phyloP scores from a whole-genome alignment of 2,329 filamentous ascomycete genomes.

The Paracorniculantispora psalliotae region DNA sequence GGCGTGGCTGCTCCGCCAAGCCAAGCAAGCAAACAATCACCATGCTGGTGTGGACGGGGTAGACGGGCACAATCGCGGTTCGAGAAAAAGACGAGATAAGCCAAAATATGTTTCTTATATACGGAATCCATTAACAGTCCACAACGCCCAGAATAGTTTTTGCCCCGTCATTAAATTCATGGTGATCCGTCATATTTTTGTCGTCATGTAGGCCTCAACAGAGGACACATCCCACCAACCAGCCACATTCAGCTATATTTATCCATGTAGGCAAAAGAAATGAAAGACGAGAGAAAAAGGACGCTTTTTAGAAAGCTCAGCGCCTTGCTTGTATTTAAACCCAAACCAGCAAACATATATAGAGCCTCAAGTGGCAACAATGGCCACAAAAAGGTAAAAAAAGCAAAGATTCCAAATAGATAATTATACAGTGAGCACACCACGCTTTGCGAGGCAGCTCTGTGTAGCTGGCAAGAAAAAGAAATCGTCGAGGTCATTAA shows the following conservation, averaged over 20 bases:
- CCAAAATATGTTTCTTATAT: neutral
- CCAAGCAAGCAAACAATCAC: too few relatives aligned
- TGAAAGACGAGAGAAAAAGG: neutral
- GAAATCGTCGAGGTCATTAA: slow-evolving; percentile 4
- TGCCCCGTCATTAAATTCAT: slow-evolving; percentile 1
- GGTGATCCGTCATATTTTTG: slow-evolving; percentile 2
- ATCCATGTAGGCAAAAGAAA: slow-evolving; percentile 1
- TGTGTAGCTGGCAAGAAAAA: neutral
- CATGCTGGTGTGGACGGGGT: too few relatives aligned
- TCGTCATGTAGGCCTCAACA: neutral
- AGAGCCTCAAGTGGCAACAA: neutral
- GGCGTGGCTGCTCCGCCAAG: too few relatives aligned
- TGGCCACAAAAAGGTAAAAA: neutral
- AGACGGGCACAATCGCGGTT: too few relatives aligned
- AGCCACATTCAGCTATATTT: slow-evolving; percentile 7
- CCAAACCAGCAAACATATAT: neutral
- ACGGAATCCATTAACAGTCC: neutral
- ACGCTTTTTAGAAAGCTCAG: neutral
- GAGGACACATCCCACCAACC: neutral
- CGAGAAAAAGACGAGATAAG: too few relatives aligned
- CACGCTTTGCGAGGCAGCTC: neutral
- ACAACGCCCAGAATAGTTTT: slow-evolving; percentile 4
- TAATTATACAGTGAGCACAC: neutral
- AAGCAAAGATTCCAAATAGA: neutral
- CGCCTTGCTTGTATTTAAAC: neutral